Base-by-base conservation (phyloP, 345 rosid species). In the Geranium rotundifolium region DNA sequence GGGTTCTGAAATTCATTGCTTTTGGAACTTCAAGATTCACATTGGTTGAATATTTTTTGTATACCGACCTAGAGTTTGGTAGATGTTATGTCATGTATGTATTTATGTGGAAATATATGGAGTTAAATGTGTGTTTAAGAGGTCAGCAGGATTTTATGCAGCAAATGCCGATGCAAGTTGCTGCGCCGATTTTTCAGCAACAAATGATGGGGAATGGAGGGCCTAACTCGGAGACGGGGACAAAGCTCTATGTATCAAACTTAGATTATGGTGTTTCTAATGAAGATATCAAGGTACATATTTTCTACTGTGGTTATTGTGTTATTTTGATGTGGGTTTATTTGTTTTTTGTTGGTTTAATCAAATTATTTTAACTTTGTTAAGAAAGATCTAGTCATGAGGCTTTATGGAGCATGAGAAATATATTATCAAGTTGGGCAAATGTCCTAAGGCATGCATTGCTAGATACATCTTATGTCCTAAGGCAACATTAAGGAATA, bases 211-310 rank as follows among this genome's bases (percentile, higher is more conserved):
- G 56, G 10, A 17, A 59, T 14, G 79, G 59, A 29, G 65, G 70
- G 55, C 15, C 74, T 5, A 63, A 71, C 23, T 49, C 58, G 9
- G 88, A 73, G 56, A 30, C 71, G 0, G 84, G 75, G 52, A 70
- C 80, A 13, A 83, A 74, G 79, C 83, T 85, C 41, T 79, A 77
- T 12, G 29, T 83, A 19, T 85, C 88, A 23, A 85, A 85, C 64
- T 67, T 85, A 29, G 79, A 81, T 31, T 78, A 76, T 59, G 80
- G 76, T 16, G 88, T 85, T 62, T 68, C 86, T 14, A 80, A 85
- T 54, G 76, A 71, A 39, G 91, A 85, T 64, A 63, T 85, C 37
- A 70, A 77, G 88, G 88, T 85, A 39, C n/a, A 2, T 19, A 39
- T 27, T 10, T 63, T 19, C 20, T 18, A 8, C 29, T 16, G 7